A percentile compares a stretch with the other conserved stretches of the same genome.
These are phyloP conservation scores for Porphyra umbilicalis DNA, from an alignment of 31 red algal species.

Conservation along the genomic window DNA sequence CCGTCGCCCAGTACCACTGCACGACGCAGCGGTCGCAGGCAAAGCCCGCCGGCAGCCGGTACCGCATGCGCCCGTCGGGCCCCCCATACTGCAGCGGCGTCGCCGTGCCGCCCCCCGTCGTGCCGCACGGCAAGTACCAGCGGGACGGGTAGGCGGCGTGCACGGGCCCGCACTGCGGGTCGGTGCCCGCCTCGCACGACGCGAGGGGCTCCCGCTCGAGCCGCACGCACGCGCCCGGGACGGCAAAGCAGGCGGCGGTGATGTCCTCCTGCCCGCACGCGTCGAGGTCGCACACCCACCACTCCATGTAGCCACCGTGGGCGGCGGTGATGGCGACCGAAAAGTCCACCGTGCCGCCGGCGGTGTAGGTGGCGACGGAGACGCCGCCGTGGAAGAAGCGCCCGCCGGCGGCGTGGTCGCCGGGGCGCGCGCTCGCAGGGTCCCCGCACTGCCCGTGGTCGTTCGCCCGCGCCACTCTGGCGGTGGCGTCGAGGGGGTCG, in stretches of 20 bases:
- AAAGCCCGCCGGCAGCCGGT: neutral
- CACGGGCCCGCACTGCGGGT: too few species aligned
- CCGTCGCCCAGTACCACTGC: neutral
- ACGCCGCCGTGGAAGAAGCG: slow-evolving; percentile 17
- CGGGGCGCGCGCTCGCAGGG: slow-evolving; percentile 5
- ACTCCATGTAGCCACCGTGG: slow-evolving; percentile 73
- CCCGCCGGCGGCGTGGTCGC: slow-evolving; percentile 48
- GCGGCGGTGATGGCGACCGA: slow-evolving; percentile 43
- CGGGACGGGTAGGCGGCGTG: too few species aligned
- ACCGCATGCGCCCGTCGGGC: too few species aligned
- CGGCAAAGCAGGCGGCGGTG: slow-evolving; percentile 18
- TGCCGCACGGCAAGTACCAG: too few species aligned
- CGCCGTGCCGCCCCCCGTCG: too few species aligned
- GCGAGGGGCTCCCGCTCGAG: too few species aligned
- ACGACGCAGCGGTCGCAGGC: neutral
- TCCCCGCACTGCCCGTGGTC: slow-evolving; percentile 57
- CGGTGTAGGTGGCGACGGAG: slow-evolving; percentile 24
- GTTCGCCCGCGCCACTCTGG: slow-evolving; percentile 1
- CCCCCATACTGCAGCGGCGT: too few species aligned
- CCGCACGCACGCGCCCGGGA: neutral
- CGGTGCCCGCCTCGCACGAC: too few species aligned
- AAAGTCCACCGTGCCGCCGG: slow-evolving; percentile 37
- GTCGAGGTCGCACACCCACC: slow-evolving; percentile 63
- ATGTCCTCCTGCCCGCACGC: slow-evolving; percentile 28
- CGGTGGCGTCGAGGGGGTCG: slow-evolving; percentile 19